Evolutionary conservation across 768 basidiomycete species (phyloP).

Genomic region (Podaxis sp.): DNA sequence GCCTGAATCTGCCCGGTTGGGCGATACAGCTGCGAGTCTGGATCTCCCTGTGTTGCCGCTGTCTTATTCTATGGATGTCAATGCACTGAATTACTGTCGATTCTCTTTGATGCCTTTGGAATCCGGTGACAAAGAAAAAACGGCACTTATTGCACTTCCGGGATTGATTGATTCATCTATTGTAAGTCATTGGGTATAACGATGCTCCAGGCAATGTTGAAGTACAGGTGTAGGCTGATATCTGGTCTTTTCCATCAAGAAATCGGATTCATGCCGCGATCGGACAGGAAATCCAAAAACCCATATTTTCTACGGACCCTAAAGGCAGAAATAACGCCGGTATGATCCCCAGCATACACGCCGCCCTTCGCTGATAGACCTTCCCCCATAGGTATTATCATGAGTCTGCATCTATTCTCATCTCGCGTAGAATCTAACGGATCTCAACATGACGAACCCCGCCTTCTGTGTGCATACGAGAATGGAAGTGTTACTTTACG

Average conservation of each 20-base stretch:
- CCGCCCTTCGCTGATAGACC: not conserved
- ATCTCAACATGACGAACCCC: slow-evolving; percentile 40
- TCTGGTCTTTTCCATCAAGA: slow-evolving; percentile 75
- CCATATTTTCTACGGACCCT: slow-evolving; percentile 40
- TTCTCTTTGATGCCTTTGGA: slow-evolving; percentile 64
- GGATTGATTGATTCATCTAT: slow-evolving; percentile 87
- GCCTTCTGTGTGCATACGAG: slow-evolving; percentile 79
- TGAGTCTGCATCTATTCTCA: slow-evolving; percentile 75
- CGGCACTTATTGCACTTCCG: slow-evolving; percentile 74
- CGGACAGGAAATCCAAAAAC: slow-evolving; percentile 49
- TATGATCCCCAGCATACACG: slow-evolving; percentile 20
- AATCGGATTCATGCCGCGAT: slow-evolving; percentile 82
- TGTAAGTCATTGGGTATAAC: slow-evolving; percentile 36
- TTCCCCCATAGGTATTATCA: slow-evolving; percentile 70
- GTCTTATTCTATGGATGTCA: slow-evolving; percentile 78
- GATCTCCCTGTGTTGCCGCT: slow-evolving; percentile 50
- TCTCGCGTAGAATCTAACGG: slow-evolving; percentile 24
- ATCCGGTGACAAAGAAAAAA: slow-evolving; percentile 14
- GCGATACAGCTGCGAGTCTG: slow-evolving; percentile 56
- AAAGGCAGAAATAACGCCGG: slow-evolving; percentile 58
- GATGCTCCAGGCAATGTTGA: not conserved
- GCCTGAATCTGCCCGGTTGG: slow-evolving; percentile 40
- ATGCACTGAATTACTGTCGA: slow-evolving; percentile 91
- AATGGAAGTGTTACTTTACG: slow-evolving; percentile 81
- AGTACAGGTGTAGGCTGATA: slow-evolving; percentile 62